These are phyloP conservation scores for Starmerella floris DNA, from an alignment of 805 yeast species.

Conservation along the genomic window DNA sequence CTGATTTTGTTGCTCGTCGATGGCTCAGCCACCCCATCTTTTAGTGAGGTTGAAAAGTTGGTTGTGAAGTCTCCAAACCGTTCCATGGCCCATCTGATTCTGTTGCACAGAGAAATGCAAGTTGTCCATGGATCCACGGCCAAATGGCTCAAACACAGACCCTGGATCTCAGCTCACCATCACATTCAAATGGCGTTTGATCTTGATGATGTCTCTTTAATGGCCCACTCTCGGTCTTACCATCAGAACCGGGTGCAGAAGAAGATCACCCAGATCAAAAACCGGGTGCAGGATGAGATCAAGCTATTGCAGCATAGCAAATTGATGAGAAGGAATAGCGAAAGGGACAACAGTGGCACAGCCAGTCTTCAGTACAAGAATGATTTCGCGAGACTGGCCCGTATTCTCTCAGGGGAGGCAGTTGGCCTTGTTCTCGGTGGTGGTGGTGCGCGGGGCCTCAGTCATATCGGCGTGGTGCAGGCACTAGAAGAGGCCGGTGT, in stretches of 20 bases:
- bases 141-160: slow-evolving; percentile 68
- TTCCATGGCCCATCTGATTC: slow-evolving; percentile 74
- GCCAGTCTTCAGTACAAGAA: slow-evolving; percentile 46
- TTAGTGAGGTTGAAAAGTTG: slow-evolving; percentile 77
- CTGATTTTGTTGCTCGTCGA: slow-evolving; percentile 83
- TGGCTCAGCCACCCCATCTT: slow-evolving; percentile 53
- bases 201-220: slow-evolving; percentile 21
- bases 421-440: slow-evolving; percentile 93
- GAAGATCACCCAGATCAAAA: slow-evolving; percentile 18
- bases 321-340: slow-evolving; percentile 13
- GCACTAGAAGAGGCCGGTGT: slow-evolving; percentile 86
- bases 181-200: slow-evolving; percentile 60
- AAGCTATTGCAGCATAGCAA: slow-evolving; percentile 16
- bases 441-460: slow-evolving; percentile 91
- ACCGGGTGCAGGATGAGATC: slow-evolving; percentile 21
- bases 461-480: slow-evolving; percentile 82
- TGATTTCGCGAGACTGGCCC: slow-evolving; percentile 79
- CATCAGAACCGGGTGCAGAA: slow-evolving; percentile 10
- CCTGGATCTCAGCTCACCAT: slow-evolving; percentile 89
- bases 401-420: slow-evolving; percentile 82
- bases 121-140: slow-evolving; percentile 79
- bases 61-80: slow-evolving; percentile 64
- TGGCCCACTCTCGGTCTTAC: not conserved
- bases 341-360: slow-evolving; percentile 18
- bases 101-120: slow-evolving; percentile 68